Percentiles rank a stretch among this genome's conserved stretches.
Conservation (phyloP, 352 stramenopile genomes). For the Phytophthora agathidicida region DNA sequence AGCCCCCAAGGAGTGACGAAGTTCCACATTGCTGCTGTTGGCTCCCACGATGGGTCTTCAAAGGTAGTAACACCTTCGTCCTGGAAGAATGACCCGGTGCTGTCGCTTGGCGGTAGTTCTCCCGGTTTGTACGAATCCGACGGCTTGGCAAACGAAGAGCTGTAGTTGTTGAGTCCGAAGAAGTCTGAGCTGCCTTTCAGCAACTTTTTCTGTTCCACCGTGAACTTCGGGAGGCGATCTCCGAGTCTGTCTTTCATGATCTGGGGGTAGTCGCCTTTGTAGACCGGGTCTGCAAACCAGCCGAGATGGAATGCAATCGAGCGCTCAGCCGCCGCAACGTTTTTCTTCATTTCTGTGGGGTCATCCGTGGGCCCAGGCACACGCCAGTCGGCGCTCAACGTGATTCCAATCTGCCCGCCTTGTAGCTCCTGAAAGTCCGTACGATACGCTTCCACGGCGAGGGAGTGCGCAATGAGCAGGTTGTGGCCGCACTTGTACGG, state of each 20-base stretch:
- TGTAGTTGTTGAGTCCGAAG: slow-evolving; percentile 96
- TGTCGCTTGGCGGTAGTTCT: slow-evolving; percentile 15
- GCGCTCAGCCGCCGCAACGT: slow-evolving; percentile 71
- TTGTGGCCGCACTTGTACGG: slow-evolving; percentile 90
- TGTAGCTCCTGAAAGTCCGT: slow-evolving; percentile 76
- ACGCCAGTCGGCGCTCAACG: slow-evolving; percentile 90
- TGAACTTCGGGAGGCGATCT: slow-evolving; percentile 89
- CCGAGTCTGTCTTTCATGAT: slow-evolving; percentile 88
- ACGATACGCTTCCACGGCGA: slow-evolving; percentile 85
- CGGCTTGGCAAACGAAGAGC: slow-evolving; percentile 50
- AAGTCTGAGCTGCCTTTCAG: slow-evolving; percentile 92
- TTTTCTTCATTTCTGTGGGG: slow-evolving; percentile 58
- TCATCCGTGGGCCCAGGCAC: slow-evolving; percentile 66
- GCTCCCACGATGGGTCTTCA: slow-evolving; percentile 64
- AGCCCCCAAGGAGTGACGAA: slow-evolving; percentile 79
- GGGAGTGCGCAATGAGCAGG: slow-evolving; percentile 89
- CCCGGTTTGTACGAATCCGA: slow-evolving; percentile 43
- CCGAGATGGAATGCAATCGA: slow-evolving; percentile 89
- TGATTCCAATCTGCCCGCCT: slow-evolving; percentile 90
- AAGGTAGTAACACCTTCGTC: slow-evolving; percentile 52
- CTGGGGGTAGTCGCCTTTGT: slow-evolving; percentile 92
- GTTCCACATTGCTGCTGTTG: slow-evolving; percentile 87
- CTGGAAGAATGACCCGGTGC: slow-evolving; percentile 34
- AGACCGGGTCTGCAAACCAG: slow-evolving; percentile 94
- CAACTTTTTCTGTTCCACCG: slow-evolving; percentile 73